Base-by-base conservation (phyloP, 139 green algal species). In the Closterium sp. region DNA sequence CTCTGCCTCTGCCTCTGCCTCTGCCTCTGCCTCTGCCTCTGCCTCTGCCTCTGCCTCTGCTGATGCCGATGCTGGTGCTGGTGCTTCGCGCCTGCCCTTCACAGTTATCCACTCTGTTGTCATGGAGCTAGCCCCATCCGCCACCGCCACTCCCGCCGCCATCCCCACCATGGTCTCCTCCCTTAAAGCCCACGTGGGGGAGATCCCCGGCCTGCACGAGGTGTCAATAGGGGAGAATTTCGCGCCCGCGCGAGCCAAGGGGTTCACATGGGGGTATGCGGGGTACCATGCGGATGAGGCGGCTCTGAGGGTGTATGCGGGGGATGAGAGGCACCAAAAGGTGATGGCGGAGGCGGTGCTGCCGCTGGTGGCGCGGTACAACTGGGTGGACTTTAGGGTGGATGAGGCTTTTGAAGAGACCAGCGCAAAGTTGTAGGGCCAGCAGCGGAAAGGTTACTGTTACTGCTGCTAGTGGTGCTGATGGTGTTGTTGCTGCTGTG, bases 211-310 rank as follows among this genome's bases (percentile, higher is more conserved):
- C 27, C 31, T 92, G 34, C 1, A 21, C 31, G 42, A 92, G 42
- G 50, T 92, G 0, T 89, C 27, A 27, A 13, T 92, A 27, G 89
- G 89, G 70, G 31, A 38, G 17, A 92, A 89, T 21, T 89, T 88
- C 86, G 24, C 89, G 22, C 89, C 89, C 9, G 89, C 27, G 9
- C 85, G 89, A 0, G 34, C 45, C 85, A 31, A 92, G 50, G 89
- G 89, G 24, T 87, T 89, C 86, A 88, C 85, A 38, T 92, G 89
- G 89, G 89, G 89, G 6, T 92, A 70, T 87, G 24, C 89, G 38
- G 9, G 9, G 32, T 89, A n/a, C 29, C 28, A 38, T 89, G 24
- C 22, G n/a, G 73, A 62, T 27, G 27, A 38, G 73, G 89, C 89
- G 27, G 89, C 70, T 13, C 42, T 92, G 9, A 50, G 89, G 27